Percentiles rank a stretch among this genome's conserved stretches.
Evolutionary conservation across 1,139 yeast species (phyloP).

Genomic region (Candida glucosophila): DNA sequence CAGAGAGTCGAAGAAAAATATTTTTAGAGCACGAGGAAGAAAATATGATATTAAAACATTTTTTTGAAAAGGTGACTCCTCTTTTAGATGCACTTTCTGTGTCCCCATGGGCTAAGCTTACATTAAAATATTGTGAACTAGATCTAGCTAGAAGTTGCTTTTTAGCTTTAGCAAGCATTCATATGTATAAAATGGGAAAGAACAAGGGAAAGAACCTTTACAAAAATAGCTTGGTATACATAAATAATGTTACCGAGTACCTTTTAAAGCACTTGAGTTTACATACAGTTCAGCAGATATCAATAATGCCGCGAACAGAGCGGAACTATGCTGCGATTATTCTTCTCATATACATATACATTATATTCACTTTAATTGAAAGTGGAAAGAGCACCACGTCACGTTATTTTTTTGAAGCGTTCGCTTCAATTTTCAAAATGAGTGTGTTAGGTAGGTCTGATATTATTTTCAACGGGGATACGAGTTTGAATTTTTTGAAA

Average conservation of each 20-base stretch:
- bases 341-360: slow-evolving; percentile 10
- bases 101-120: slow-evolving; percentile 12
- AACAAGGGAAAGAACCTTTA: slow-evolving; percentile 4
- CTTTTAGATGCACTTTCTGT: slow-evolving; percentile 10
- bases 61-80: slow-evolving; percentile 10
- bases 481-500: slow-evolving; percentile 1
- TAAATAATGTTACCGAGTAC: slow-evolving; percentile 1
- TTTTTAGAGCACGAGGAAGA: slow-evolving; percentile 6
- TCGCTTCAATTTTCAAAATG: slow-evolving; percentile 8
- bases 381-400: slow-evolving; percentile 9
- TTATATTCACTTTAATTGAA: slow-evolving; percentile 9
- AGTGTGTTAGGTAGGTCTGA: not conserved
- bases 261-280: slow-evolving; percentile 1
- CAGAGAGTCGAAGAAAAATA: not conserved
- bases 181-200: slow-evolving; percentile 8
- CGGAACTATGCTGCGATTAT: slow-evolving; percentile 7
- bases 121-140: slow-evolving; percentile 10
- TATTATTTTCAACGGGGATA: slow-evolving; percentile 1
- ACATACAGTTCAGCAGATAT: not conserved
- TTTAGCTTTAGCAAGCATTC: slow-evolving; percentile 11
- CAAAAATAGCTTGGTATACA: slow-evolving; percentile 1
- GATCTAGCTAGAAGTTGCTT: slow-evolving; percentile 12
- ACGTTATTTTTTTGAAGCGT: slow-evolving; percentile 8
- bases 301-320: slow-evolving; percentile 1
- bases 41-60: slow-evolving; percentile 9